Conservation (phyloP, 2,329 filamentous ascomycete genomes). For the Madurella mycetomatis region DNA sequence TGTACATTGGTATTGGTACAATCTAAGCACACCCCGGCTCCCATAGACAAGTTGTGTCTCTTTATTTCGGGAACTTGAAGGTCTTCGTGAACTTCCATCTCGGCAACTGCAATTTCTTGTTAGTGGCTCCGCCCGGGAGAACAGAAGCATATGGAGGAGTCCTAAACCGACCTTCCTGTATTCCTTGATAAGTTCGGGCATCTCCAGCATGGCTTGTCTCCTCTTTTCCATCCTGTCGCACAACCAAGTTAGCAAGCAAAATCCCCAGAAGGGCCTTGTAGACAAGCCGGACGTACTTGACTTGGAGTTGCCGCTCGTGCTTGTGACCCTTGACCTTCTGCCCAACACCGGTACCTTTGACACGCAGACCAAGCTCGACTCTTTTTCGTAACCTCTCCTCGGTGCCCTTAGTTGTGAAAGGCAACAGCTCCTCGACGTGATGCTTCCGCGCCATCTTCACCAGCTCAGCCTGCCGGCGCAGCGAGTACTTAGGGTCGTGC, state of each 20-base stretch:
- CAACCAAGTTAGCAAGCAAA: constrained; percentile 30
- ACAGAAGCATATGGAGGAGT: background rate
- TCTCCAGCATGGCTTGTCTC: constrained; percentile 87
- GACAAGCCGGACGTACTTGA: constrained; percentile 50
- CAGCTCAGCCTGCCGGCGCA: constrained; percentile 84
- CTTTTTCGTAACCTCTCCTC: constrained; percentile 65
- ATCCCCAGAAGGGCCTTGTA: background rate
- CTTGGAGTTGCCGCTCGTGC: constrained; percentile 82
- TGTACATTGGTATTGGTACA: constrained; percentile 27
- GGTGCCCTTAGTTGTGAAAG: constrained; percentile 70
- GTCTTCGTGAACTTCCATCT: constrained; percentile 49
- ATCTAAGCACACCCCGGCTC: constrained; percentile 18
- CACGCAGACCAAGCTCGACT: constrained; percentile 73
- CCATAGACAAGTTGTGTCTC: background rate
- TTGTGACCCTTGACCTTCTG: constrained; percentile 93
- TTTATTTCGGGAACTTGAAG: constrained; percentile 45
- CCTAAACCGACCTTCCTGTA: constrained; percentile 79
- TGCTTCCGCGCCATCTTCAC: constrained; percentile 77
- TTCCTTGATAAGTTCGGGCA: constrained; percentile 85
- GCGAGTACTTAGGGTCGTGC: constrained; percentile 77
- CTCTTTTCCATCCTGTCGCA: constrained; percentile 70
- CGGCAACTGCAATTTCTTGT: constrained; percentile 43
- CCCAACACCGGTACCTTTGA: constrained; percentile 90
- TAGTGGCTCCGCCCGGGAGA: constrained; percentile 26
- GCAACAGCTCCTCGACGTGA: constrained; percentile 76